These are phyloP conservation scores for Porpolomopsis calyptriformis DNA, from an alignment of 768 basidiomycete species.

Conservation along the genomic window DNA sequence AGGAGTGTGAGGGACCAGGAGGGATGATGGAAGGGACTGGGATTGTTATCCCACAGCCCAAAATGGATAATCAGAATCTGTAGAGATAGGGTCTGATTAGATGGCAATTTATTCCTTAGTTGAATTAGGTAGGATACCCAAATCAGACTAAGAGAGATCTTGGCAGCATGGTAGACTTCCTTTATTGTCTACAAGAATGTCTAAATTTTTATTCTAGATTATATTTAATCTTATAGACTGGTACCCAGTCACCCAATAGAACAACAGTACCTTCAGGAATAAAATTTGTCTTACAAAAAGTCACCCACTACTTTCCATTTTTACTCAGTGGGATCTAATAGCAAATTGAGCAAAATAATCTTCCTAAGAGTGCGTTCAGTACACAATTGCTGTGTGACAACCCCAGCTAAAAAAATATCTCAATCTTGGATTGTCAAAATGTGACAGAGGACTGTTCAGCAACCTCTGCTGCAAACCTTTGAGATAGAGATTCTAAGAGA, in stretches of 20 bases:
- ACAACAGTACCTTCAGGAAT: too few species aligned
- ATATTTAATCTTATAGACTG: too few species aligned
- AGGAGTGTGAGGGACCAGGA: background rate
- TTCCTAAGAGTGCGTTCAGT: background rate
- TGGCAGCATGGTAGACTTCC: too few species aligned
- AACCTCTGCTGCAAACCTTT: background rate
- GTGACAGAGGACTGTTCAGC: background rate
- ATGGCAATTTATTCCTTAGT: background rate
- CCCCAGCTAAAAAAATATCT: background rate
- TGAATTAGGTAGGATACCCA: background rate
- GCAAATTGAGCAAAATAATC: too few species aligned
- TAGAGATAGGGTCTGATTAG: background rate
- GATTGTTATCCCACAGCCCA: background rate
- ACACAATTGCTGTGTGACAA: background rate
- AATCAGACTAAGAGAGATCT: background rate
- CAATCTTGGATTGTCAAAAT: background rate
- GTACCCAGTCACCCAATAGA: too few species aligned
- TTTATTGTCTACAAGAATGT: too few species aligned
- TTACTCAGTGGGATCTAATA: too few species aligned
- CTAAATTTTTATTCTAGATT: too few species aligned
- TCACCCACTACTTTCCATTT: too few species aligned
- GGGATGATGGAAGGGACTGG: background rate
- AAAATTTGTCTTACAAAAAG: too few species aligned
- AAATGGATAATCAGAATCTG: background rate
- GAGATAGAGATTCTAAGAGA: background rate